Base-by-base conservation (phyloP, 2,329 filamentous ascomycete species). In the Penicillium hordei region DNA sequence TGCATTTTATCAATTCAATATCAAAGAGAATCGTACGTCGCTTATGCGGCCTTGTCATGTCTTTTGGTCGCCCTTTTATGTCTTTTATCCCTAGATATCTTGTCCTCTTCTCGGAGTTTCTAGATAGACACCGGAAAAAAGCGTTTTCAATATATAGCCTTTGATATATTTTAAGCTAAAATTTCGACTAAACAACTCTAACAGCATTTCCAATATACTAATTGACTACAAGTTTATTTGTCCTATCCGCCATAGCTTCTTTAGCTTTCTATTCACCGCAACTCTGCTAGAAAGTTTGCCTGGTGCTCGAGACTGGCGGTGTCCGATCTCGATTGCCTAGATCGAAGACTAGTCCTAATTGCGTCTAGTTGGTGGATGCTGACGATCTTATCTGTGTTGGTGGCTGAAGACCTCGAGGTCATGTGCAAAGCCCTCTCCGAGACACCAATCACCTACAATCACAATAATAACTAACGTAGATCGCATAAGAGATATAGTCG, bases 281-380 rank as follows among this genome's bases (percentile, higher is more conserved):
- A 25, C 21, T 48, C 19, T 34, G 15, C 44, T 6, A 4, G 9
- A 9, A 48, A 33, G 5, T 21, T 10, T 4, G 4, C 23, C 19
- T 4, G 7, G 4, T 0, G 1, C 29, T 34, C 31, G 23, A 23
- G 15, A 52, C 33, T 57, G 33, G 48, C 54, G 54, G 48, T 52
- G 42, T 57, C 42, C 31, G 48, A 57, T 57, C 40, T 51, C 17
- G 33, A 56, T 52, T 9, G 12, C 23, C 5, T 36, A 31, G 38
- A 42, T 54, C 52, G 29, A n/a, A 50, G 27, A 33, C 45, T 55
- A 50, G 52, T 50, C 52, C 42, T 21, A 54, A 49, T 48, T 8
- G 15, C 34, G 52, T 48, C 13, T 48, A 49, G 52, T 36, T 21
- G 19, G 52, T 55, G 52, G 52, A 43, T 55, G 42, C 21, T 6